Conservation (phyloP, 139 green algal genomes). For the Ettlia oleoabundans region DNA sequence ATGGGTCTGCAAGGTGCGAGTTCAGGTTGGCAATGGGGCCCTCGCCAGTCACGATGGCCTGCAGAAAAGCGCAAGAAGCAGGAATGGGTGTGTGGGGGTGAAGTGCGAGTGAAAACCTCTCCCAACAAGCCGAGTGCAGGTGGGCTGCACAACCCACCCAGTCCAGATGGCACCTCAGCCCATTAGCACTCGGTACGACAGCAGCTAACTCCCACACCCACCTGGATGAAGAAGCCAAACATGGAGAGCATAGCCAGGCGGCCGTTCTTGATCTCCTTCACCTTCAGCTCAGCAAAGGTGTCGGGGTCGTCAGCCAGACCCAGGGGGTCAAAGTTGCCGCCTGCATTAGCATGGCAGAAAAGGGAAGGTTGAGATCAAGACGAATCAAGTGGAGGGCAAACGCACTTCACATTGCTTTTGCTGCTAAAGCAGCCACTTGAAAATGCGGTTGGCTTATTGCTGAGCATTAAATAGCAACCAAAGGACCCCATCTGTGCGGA, state of each 20-base stretch:
- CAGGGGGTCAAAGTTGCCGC: constrained; percentile 83
- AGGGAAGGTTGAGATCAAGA: not conserved
- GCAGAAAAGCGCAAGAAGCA: constrained; percentile 14
- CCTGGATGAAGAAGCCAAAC: constrained; percentile 91
- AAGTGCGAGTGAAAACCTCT: too few species aligned
- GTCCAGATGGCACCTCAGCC: not conserved
- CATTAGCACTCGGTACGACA: not conserved
- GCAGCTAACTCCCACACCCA: constrained; percentile 63
- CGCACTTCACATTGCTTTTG: too few species aligned
- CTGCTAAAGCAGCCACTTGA: not conserved
- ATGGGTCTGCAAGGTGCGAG: constrained; percentile 81
- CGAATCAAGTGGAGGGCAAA: too few species aligned
- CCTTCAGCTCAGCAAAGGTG: constrained; percentile 83
- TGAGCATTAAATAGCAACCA: not conserved
- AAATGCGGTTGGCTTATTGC: too few species aligned
- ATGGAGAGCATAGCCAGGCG: constrained; percentile 91
- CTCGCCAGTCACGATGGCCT: constrained; percentile 72
- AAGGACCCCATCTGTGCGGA: too few species aligned
- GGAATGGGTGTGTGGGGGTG: not conserved
- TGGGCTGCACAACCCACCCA: too few species aligned
- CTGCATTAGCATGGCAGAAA: not conserved
- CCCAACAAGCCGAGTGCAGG: too few species aligned
- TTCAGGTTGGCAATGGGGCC: constrained; percentile 73
- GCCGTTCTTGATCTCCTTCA: constrained; percentile 91
- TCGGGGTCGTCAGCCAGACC: constrained; percentile 96